Base-by-base conservation (phyloP, 75 land plant species). In the Pinus tabuliformis region DNA sequence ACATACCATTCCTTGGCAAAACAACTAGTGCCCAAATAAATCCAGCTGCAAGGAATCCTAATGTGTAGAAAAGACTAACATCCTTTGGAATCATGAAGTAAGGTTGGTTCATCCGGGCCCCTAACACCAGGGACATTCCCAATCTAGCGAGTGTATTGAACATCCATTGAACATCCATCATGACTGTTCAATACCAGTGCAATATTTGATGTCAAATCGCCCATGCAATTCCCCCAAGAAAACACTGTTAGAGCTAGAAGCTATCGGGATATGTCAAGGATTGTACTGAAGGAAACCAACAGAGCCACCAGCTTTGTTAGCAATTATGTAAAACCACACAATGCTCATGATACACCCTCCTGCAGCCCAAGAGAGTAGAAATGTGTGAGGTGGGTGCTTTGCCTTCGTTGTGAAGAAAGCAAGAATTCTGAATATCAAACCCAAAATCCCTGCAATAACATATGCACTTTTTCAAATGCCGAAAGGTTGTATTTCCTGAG, bases 181-280 rank as follows among this genome's bases (percentile, higher is more conserved):
- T 94, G 89, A 13, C 85, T 85, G 20, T 79, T 78, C 37, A 57
- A 36, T 3, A 90, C 90, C 73, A 93, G 74, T 3, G 92, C 84
- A 39, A 84, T 66, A 63, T 89, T 88, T 3, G 92, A 76, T 39
- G 89, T 85, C 74, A 94, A 68, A 76, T 94, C 97, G 7, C 92
- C 95, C 18, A 94, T 76, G 0, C 92, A 94, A 57, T 94, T 92
- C 22, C 95, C 97, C 97, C 97, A 94, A 0, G 97, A 95, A 5
- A 94, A 82, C 26, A 94, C 92, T 14, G 96, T 93, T 13, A 93
- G 81, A 7, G 90, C 96, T 11, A 93, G 79, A 37, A 91, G 73
- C 4, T 94, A 82, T 30, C 92, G 81, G 68, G 81, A 88, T 28
- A 91, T 86, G 20, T 83, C 86, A 20, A 89, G 39, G 4, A 93